These are phyloP conservation scores for Peronospora destructor DNA, from an alignment of 352 stramenopile species.

Conservation along the genomic window DNA sequence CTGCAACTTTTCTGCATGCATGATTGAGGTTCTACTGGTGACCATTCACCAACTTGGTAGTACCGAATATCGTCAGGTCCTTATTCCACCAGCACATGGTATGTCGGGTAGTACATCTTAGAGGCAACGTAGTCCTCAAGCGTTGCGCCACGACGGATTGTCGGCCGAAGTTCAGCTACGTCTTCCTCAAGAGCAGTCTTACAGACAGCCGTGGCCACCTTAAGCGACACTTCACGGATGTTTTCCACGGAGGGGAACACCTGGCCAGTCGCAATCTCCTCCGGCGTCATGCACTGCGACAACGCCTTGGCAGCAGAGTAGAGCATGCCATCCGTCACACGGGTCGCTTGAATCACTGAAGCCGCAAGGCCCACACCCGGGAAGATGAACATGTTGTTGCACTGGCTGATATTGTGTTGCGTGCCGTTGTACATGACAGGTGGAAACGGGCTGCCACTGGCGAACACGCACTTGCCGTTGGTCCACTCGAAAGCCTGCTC, in stretches of 20 bases:
- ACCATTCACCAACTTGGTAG: constrained; percentile 8
- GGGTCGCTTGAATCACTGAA: constrained; percentile 68
- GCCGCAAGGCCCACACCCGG: constrained; percentile 91
- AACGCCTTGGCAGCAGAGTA: constrained; percentile 91
- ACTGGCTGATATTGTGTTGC: constrained; percentile 77
- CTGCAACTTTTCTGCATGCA: constrained; percentile 14
- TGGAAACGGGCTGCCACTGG: constrained; percentile 5
- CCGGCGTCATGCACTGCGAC: constrained; percentile 87
- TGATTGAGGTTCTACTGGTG: constrained; percentile 2
- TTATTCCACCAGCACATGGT: constrained; percentile 90
- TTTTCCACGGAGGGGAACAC: constrained; percentile 91
- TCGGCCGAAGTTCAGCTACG: constrained; percentile 69
- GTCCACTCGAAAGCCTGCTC: constrained; percentile 96
- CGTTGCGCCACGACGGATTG: constrained; percentile 61
- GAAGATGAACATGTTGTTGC: constrained; percentile 98
- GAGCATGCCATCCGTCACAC: constrained; percentile 92
- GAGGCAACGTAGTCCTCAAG: constrained; percentile 86
- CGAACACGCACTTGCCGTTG: constrained; percentile 67
- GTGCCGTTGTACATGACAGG: constrained; percentile 61
- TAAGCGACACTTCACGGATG: constrained; percentile 91
- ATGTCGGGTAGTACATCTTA: constrained; percentile 94
- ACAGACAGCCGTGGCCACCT: constrained; percentile 90
- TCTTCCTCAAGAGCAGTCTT: constrained; percentile 85
- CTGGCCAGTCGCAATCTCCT: constrained; percentile 88
- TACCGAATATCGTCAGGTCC: background rate